Conservation (phyloP, 305 asterid genomes). For the Fraxinus platypoda region DNA sequence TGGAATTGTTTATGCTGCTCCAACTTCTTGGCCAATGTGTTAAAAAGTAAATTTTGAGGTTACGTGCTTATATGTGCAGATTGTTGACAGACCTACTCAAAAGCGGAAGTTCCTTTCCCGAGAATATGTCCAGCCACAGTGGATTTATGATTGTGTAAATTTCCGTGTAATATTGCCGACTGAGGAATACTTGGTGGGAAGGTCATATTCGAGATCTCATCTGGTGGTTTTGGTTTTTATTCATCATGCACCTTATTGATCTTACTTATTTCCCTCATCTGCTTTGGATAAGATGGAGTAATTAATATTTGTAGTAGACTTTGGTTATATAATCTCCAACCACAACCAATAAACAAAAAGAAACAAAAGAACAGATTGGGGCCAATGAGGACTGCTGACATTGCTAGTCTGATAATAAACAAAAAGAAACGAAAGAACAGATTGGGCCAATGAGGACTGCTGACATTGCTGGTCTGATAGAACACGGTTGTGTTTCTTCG, state of each 20-base stretch:
- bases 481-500: neutral
- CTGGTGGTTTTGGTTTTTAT: neutral
- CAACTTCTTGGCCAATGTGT: neutral
- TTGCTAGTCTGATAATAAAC: neutral
- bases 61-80: slow-evolving; percentile 45
- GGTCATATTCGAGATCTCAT: slow-evolving; percentile 40
- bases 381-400: neutral
- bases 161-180: slow-evolving; percentile 79
- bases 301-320: neutral
- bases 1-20: neutral
- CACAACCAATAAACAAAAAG: neutral
- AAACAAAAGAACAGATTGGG: neutral
- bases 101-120: slow-evolving; percentile 75
- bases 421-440: neutral
- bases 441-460: neutral
- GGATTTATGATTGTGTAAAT: slow-evolving; percentile 89
- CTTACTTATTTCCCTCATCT: neutral
- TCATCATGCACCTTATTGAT: neutral
- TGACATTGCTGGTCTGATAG: neutral
- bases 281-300: neutral
- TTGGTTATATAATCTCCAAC: neutral
- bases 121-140: slow-evolving; percentile 94
- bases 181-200: slow-evolving; percentile 70
- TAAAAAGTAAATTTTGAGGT: slow-evolving; percentile 10
- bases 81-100: slow-evolving; percentile 88